These are phyloP conservation scores for Tulasnella sp. DNA, from an alignment of 768 basidiomycete genomes.

Conservation along the genomic window DNA sequence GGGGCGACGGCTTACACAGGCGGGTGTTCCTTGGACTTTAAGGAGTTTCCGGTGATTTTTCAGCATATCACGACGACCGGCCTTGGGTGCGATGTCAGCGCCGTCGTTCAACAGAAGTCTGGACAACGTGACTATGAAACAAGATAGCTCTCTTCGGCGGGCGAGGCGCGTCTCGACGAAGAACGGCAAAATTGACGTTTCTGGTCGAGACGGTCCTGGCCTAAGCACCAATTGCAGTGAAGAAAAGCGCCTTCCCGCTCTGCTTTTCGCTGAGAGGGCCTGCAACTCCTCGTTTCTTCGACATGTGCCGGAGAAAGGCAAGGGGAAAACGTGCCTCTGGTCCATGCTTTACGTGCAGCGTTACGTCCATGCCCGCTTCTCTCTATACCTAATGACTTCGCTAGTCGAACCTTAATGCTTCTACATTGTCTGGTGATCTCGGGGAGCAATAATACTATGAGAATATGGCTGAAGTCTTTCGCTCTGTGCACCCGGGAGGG, in stretches of 20 bases:
- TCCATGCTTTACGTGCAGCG: not conserved
- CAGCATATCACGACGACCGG: constrained; percentile 5
- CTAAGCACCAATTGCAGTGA: not conserved
- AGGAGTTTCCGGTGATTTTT: constrained; percentile 6
- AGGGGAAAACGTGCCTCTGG: constrained; percentile 10
- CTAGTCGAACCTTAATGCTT: not conserved
- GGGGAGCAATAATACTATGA: not conserved
- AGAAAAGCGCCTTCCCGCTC: not conserved
- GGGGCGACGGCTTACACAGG: not conserved
- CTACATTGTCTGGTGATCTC: not conserved
- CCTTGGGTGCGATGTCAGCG: not conserved
- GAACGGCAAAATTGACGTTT: not conserved
- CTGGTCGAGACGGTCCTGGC: not conserved
- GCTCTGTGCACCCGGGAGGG: not conserved
- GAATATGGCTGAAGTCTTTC: not conserved
- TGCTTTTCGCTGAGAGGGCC: not conserved
- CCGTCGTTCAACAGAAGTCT: not conserved
- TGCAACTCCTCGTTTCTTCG: not conserved
- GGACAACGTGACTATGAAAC: not conserved
- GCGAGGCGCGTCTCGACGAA: not conserved
- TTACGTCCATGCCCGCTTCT: not conserved
- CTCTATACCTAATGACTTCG: not conserved
- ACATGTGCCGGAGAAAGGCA: not conserved
- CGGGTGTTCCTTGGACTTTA: not conserved
- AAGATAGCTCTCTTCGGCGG: not conserved